Evolutionary conservation across 2,329 filamentous ascomycete genomes (phyloP).

Genomic region (Ascochyta viciae-villosae): DNA sequence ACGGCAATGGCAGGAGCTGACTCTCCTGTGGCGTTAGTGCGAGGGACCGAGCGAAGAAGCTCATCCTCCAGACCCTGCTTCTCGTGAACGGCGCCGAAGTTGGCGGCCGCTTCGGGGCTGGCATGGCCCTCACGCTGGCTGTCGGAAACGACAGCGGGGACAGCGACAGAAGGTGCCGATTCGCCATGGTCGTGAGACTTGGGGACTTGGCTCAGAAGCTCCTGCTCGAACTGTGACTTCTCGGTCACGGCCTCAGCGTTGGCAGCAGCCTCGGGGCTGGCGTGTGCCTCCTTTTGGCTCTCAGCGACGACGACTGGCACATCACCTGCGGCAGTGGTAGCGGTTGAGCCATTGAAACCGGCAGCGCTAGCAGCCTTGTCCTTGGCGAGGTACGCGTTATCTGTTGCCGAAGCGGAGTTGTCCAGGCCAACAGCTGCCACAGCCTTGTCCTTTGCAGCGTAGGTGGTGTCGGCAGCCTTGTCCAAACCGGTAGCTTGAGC

Average conservation of each 20-base stretch:
- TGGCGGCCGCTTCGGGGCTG: constrained; percentile 70
- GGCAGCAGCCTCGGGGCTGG: constrained; percentile 69
- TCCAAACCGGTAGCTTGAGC: constrained; percentile 33
- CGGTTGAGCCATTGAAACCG: constrained; percentile 32
- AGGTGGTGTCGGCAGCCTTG: constrained; percentile 31
- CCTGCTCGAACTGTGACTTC: constrained; percentile 73
- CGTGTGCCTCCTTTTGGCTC: constrained; percentile 70
- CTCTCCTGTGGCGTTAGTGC: constrained; percentile 51
- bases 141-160: constrained; percentile 69
- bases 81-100: constrained; percentile 69
- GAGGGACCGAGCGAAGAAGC: constrained; percentile 55
- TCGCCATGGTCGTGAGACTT: constrained; percentile 50
- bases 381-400: constrained; percentile 26
- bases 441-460: constrained; percentile 25
- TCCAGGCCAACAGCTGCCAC: constrained; percentile 49
- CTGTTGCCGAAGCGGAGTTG: constrained; percentile 47
- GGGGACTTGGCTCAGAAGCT: constrained; percentile 59
- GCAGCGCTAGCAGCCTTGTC: constrained; percentile 47
- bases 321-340: constrained; percentile 41
- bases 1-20: constrained; percentile 36
- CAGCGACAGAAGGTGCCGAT: constrained; percentile 46
- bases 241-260: constrained; percentile 69
- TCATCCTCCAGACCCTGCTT: constrained; percentile 77
- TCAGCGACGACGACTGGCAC: constrained; percentile 70
- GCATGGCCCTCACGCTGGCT: constrained; percentile 71